A percentile compares a stretch with the other conserved stretches of the same genome.
Conservation (phyloP, 805 yeast genomes). For the Dipodascus geniculatus region DNA sequence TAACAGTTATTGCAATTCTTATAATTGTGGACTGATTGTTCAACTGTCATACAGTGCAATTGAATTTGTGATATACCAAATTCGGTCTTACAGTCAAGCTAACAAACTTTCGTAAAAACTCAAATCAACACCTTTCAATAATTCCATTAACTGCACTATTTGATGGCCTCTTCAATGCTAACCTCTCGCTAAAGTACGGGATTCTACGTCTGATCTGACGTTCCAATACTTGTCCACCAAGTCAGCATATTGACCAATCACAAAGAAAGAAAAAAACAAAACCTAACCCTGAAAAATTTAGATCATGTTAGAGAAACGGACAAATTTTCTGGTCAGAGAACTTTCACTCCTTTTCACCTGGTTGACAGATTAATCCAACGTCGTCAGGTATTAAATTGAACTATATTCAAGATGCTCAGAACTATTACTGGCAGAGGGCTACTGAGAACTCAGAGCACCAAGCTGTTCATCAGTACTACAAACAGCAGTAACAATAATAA, state of each 20-base stretch:
- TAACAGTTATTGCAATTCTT: too few species aligned
- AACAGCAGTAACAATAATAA: neutral
- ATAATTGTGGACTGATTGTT: neutral
- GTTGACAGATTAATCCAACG: neutral
- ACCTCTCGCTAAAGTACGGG: too few species aligned
- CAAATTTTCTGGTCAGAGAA: neutral
- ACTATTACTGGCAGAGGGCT: neutral
- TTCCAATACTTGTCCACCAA: too few species aligned
- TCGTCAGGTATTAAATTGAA: neutral
- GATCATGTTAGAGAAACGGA: neutral
- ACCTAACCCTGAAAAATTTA: slow-evolving; percentile 1
- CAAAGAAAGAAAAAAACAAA: neutral
- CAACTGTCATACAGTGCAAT: neutral
- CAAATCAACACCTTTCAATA: neutral
- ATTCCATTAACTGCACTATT: neutral
- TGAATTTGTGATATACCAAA: neutral
- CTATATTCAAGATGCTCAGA: neutral
- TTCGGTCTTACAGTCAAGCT: too few species aligned
- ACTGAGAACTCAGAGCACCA: neutral
- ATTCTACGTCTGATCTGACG: too few species aligned
- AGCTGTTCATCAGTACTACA: neutral
- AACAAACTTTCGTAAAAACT: too few species aligned
- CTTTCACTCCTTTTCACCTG: neutral
- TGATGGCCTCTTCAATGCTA: too few species aligned
- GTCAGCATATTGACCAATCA: neutral